phyloP scores from a whole-genome alignment of 2,329 filamentous ascomycete genomes.

The Aureobasidium vineae region DNA sequence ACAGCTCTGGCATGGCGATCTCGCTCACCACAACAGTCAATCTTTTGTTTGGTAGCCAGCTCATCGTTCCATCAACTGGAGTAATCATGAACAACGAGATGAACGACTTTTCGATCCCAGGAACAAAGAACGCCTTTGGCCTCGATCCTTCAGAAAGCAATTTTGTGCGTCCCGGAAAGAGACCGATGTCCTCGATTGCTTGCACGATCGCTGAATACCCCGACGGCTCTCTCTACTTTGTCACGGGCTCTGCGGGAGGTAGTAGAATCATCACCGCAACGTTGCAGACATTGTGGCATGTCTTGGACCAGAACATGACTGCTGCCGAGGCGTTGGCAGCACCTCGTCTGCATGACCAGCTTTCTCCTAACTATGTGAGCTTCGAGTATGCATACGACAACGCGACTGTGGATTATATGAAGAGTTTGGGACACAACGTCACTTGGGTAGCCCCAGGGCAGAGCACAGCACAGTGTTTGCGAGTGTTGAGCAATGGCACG shows the following conservation, averaged over 20 bases:
- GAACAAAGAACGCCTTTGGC: slow-evolving; percentile 74
- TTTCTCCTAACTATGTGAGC: slow-evolving; percentile 66
- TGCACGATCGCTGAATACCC: slow-evolving; percentile 71
- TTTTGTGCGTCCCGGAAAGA: slow-evolving; percentile 76
- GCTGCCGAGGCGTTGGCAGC: slow-evolving; percentile 61
- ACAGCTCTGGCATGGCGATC: slow-evolving; percentile 70
- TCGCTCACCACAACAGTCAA: slow-evolving; percentile 87
- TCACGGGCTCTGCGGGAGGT: slow-evolving; percentile 75
- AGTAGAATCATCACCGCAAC: slow-evolving; percentile 80
- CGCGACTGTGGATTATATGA: slow-evolving; percentile 61
- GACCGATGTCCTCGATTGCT: slow-evolving; percentile 78
- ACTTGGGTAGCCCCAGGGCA: slow-evolving; percentile 62
- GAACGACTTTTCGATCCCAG: slow-evolving; percentile 83
- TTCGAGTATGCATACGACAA: slow-evolving; percentile 72
- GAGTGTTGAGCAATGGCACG: slow-evolving; percentile 58
- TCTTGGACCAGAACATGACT: slow-evolving; percentile 64
- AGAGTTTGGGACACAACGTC: slow-evolving; percentile 66
- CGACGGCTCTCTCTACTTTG: slow-evolving; percentile 64
- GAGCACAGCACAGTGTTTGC: slow-evolving; percentile 71
- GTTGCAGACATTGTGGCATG: slow-evolving; percentile 69
- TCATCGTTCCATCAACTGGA: slow-evolving; percentile 79
- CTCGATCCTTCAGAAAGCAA: slow-evolving; percentile 78
- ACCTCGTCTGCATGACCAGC: slow-evolving; percentile 77
- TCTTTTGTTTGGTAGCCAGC: slow-evolving; percentile 73
- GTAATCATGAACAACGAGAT: slow-evolving; percentile 65